A percentile compares a stretch with the other conserved stretches of the same genome.
phyloP scores from a whole-genome alignment of 129 eudicot species.

The Arctium lappa region DNA sequence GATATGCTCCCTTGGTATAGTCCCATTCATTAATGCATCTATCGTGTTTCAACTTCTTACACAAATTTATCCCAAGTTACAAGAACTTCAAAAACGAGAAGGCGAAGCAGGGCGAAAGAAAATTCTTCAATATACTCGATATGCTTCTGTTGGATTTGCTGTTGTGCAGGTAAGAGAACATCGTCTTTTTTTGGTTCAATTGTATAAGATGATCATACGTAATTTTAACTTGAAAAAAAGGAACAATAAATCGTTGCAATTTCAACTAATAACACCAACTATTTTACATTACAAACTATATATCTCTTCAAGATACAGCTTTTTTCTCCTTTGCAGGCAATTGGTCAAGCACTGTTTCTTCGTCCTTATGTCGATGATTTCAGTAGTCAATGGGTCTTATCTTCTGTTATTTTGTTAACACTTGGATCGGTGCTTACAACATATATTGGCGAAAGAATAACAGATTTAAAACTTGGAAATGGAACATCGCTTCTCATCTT shows the following conservation, averaged over 20 bases:
- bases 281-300: not conserved
- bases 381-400: slow-evolving; percentile 85
- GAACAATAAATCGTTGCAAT: not conserved
- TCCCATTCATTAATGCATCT: slow-evolving; percentile 96
- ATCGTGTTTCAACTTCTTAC: slow-evolving; percentile 95
- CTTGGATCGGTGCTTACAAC: slow-evolving; percentile 89
- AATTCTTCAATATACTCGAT: slow-evolving; percentile 88
- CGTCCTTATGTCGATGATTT: slow-evolving; percentile 95
- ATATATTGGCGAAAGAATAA: slow-evolving; percentile 84
- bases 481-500: slow-evolving; percentile 95
- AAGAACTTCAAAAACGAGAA: slow-evolving; percentile 95
- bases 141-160: slow-evolving; percentile 99
- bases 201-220: not conserved
- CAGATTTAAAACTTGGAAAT: slow-evolving; percentile 95
- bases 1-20: slow-evolving; percentile 97
- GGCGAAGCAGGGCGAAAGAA: slow-evolving; percentile 98
- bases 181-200: not conserved
- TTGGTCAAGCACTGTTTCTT: slow-evolving; percentile 92
- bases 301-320: not conserved
- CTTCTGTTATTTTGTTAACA: slow-evolving; percentile 74
- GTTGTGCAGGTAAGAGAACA: slow-evolving; percentile 70
- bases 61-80: slow-evolving; percentile 93
- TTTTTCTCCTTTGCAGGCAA: slow-evolving; percentile 49
- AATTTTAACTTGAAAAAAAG: not conserved
- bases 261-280: not conserved